phyloP scores from a whole-genome alignment of 1,139 yeast genomes.

The Cylindricascospora bacillispora region DNA sequence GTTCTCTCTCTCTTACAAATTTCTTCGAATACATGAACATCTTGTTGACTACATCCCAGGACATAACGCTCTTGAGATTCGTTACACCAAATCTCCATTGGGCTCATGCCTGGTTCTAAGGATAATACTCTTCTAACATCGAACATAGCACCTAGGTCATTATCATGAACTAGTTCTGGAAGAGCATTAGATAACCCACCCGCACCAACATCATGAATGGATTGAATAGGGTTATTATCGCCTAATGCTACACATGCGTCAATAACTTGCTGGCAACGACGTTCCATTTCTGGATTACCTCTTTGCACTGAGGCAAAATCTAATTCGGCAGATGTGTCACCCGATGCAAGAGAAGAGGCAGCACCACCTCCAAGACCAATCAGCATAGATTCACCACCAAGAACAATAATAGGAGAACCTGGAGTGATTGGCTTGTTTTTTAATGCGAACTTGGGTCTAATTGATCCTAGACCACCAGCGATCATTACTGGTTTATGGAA shows the following conservation, averaged over 20 bases:
- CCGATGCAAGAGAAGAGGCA: slow-evolving; percentile 89
- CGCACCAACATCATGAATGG: slow-evolving; percentile 98
- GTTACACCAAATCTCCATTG: slow-evolving; percentile 99
- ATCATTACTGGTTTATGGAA: slow-evolving; percentile 98
- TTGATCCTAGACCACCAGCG: slow-evolving; percentile 98
- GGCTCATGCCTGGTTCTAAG: slow-evolving; percentile 96
- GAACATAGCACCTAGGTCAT: slow-evolving; percentile 85
- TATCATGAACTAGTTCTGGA: slow-evolving; percentile 95
- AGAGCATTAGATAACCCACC: slow-evolving; percentile 97
- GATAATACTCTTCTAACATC: slow-evolving; percentile 85
- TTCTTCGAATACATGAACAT: slow-evolving; percentile 54
- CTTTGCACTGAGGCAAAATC: slow-evolving; percentile 99
- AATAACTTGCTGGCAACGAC: slow-evolving; percentile 97
- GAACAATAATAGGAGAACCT: slow-evolving; percentile 81
- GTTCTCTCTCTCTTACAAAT: slow-evolving; percentile 95
- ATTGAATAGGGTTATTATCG: slow-evolving; percentile 73
- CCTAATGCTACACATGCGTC: slow-evolving; percentile 87
- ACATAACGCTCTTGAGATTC: slow-evolving; percentile 99
- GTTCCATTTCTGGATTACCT: slow-evolving; percentile 98
- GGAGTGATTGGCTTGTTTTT: slow-evolving; percentile 84
- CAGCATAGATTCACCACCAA: slow-evolving; percentile 98
- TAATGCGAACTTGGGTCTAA: slow-evolving; percentile 84
- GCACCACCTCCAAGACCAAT: slow-evolving; percentile 99
- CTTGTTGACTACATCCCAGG: slow-evolving; percentile 76
- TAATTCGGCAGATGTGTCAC: slow-evolving; percentile 88